Conservation (phyloP, 2,329 filamentous ascomycete species). For the Trichothecium sympodiale region DNA sequence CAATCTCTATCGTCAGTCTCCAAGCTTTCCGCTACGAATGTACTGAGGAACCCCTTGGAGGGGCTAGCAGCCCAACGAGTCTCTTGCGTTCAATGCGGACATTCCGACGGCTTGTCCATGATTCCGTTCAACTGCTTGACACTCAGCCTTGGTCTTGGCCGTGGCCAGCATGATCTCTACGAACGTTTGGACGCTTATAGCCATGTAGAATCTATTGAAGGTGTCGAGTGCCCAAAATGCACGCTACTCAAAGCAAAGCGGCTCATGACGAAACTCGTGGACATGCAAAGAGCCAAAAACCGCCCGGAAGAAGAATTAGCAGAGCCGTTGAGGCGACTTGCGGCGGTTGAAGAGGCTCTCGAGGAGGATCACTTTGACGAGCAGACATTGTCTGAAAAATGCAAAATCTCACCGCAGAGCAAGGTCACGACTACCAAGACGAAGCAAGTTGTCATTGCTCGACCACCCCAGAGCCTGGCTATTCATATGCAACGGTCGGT, state of each 20-base stretch:
- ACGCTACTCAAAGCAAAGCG: slow-evolving; percentile 54
- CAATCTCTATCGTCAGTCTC: slow-evolving; percentile 31
- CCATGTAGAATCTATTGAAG: slow-evolving; percentile 72
- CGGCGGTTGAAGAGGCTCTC: slow-evolving; percentile 57
- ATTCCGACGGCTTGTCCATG: slow-evolving; percentile 78
- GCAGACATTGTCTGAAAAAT: slow-evolving; percentile 49
- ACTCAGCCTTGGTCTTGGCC: slow-evolving; percentile 60
- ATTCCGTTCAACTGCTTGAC: slow-evolving; percentile 93
- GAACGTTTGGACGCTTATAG: slow-evolving; percentile 80
- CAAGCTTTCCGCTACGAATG: slow-evolving; percentile 24
- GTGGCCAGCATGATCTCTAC: slow-evolving; percentile 55
- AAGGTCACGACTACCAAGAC: slow-evolving; percentile 75
- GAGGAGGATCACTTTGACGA: slow-evolving; percentile 73
- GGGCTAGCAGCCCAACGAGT: slow-evolving; percentile 82
- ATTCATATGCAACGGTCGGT: slow-evolving; percentile 88
- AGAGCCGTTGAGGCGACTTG: slow-evolving; percentile 43
- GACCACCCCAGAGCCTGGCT: slow-evolving; percentile 68
- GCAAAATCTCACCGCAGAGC: slow-evolving; percentile 54
- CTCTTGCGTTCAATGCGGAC: slow-evolving; percentile 74
- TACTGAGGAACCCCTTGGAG: slow-evolving; percentile 66
- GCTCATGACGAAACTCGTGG: slow-evolving; percentile 35
- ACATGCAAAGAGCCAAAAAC: slow-evolving; percentile 22
- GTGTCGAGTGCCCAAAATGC: slow-evolving; percentile 86
- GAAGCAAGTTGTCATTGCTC: slow-evolving; percentile 75
- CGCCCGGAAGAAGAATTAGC: slow-evolving; percentile 38